A percentile compares a stretch with the other conserved stretches of the same genome.
These are phyloP conservation scores for Neopestalotiopsis clavispora DNA, from an alignment of 2,329 filamentous ascomycete species.

Conservation along the genomic window DNA sequence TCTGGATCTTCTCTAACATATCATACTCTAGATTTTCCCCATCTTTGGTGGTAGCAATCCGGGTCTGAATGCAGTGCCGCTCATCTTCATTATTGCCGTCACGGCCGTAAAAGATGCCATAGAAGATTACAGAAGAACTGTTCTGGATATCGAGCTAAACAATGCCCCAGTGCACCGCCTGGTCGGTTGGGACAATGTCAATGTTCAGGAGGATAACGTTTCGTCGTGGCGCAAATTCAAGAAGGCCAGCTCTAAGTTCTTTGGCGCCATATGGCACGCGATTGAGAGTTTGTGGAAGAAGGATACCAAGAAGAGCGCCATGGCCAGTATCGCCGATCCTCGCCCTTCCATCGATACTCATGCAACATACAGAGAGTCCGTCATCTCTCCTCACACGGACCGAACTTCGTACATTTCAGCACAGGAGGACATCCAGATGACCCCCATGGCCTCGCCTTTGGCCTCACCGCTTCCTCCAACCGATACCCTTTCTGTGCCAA, in stretches of 20 bases:
- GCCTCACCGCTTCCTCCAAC: constrained; percentile 48
- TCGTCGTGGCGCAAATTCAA: constrained; percentile 88
- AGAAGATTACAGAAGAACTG: constrained; percentile 91
- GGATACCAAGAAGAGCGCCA: constrained; percentile 52
- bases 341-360: constrained; percentile 71
- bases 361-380: constrained; percentile 56
- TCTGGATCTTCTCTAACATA: constrained; percentile 29
- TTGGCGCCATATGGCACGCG: constrained; percentile 57
- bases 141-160: constrained; percentile 92
- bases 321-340: constrained; percentile 58
- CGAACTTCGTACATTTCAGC: constrained; percentile 58
- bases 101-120: constrained; percentile 94
- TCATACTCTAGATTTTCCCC: constrained; percentile 76
- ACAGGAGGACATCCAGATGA: constrained; percentile 88
- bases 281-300: constrained; percentile 54
- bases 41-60: constrained; percentile 95
- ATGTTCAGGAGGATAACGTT: constrained; percentile 85
- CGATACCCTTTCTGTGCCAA: constrained; percentile 33
- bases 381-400: constrained; percentile 54
- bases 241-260: constrained; percentile 76
- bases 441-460: constrained; percentile 81
- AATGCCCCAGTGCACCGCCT: constrained; percentile 94
- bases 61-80: constrained; percentile 84
- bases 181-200: constrained; percentile 89
- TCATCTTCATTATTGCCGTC: constrained; percentile 89